phyloP scores from a whole-genome alignment of 2,329 filamentous ascomycete species.

The Colletotrichum godetiae region DNA sequence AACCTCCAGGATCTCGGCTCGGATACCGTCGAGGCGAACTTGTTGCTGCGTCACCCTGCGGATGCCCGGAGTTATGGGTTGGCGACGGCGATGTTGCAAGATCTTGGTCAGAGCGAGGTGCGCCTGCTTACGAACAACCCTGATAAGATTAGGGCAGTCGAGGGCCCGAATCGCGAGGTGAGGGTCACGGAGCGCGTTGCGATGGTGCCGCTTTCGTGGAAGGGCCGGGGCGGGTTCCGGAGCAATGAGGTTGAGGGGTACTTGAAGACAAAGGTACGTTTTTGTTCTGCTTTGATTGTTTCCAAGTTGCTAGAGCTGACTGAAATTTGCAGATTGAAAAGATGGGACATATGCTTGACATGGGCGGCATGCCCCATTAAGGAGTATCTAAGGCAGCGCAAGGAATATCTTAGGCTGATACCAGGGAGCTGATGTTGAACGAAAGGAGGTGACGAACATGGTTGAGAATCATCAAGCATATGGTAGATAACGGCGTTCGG shows the following conservation, averaged over 20 bases:
- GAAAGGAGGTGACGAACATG: not conserved
- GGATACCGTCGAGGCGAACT: constrained; percentile 97
- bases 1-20: constrained; percentile 96
- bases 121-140: constrained; percentile 95
- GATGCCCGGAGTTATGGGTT: constrained; percentile 95
- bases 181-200: constrained; percentile 89
- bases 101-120: constrained; percentile 84
- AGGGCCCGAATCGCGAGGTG: constrained; percentile 89
- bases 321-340: constrained; percentile 74
- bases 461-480: constrained; percentile 10
- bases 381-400: too few relatives aligned
- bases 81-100: constrained; percentile 93
- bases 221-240: constrained; percentile 82
- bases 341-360: constrained; percentile 84
- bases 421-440: not conserved
- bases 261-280: constrained; percentile 87
- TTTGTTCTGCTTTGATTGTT: too few relatives aligned
- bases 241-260: constrained; percentile 94
- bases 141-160: constrained; percentile 94
- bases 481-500: constrained; percentile 26
- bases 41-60: constrained; percentile 89
- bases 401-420: not conserved
- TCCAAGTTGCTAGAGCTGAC: not conserved
- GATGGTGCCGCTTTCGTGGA: constrained; percentile 97
- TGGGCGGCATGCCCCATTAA: constrained; percentile 47